Evolutionary conservation across 805 yeast genomes (phyloP), one percentile per base, ranked within the genome.

Genomic region (Yarrowia deformans): DNA sequence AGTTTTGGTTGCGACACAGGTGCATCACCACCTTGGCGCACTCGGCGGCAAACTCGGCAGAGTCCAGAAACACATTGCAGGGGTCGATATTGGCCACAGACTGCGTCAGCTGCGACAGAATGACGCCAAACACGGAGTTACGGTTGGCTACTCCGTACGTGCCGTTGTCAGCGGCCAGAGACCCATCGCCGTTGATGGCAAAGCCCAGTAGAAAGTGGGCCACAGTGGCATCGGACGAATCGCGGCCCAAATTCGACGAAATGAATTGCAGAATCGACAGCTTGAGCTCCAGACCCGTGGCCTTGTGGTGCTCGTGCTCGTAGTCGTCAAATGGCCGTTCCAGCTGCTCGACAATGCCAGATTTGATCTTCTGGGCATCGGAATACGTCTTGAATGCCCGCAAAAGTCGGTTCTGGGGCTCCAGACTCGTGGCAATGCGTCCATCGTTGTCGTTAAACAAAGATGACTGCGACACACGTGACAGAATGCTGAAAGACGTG

Each of bases 131-230:
- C 9, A 90, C 76, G 2, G 93, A 88, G 16, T 82, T 80, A 0
- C 79, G 81, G 0, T 91, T 84, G 2, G 78, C 78, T 66, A 89
- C 83, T 32, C 87, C 86, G 0, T 91, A 87, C 0, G 79, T 75
- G 0, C 81, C 75, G 3, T 75, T 71, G 16, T 83, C 81, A 2
- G 77, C 71, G 2, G 87, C 87, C n/a, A 88, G 76, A 0, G 85
- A 77, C 23, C 87, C 79, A n/a, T 84, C 81, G 66, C 83, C 85
- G 1, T 79, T 77, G 45, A 84, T 79, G 50, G 85, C 87, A 77
- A 88, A 92, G 0, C 98, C 98, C 1, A 94, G 81, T 9, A 94
- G 76, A 72, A 89, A 88, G 75, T 93, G 98, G 0, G 94, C 80
- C 0, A 90, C 83, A 0, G 88, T 83, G 7, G 87, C 83, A 16